phyloP scores from a whole-genome alignment of 75 land plant species.

The Cupressus sempervirens region DNA sequence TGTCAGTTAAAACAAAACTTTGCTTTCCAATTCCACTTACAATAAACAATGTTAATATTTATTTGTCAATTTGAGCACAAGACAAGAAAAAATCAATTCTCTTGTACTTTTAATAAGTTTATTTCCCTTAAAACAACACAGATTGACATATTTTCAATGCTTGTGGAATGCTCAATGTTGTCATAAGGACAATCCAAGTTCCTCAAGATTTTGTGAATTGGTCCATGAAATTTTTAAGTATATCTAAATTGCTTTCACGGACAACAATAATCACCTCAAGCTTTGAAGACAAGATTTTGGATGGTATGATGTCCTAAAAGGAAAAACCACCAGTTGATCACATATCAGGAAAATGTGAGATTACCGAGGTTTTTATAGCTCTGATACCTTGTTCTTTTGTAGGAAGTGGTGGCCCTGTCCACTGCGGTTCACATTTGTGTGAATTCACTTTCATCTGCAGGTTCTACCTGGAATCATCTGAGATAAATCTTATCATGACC shows the following conservation, averaged over 20 bases:
- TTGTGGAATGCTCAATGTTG: not conserved
- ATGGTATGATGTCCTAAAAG: not conserved
- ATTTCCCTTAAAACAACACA: too few species aligned
- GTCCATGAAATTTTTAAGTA: not conserved
- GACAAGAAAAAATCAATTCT: not conserved
- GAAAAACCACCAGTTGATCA: too few species aligned
- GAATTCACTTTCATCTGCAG: too few species aligned
- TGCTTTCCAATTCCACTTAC: not conserved
- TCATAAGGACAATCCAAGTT: not conserved
- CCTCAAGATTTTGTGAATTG: not conserved
- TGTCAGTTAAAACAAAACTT: not conserved
- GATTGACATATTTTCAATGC: not conserved
- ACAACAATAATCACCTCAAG: not conserved
- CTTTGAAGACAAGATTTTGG: not conserved
- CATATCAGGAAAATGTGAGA: too few species aligned
- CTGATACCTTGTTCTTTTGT: too few species aligned
- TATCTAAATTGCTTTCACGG: not conserved
- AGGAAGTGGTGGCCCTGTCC: too few species aligned
- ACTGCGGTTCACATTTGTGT: too few species aligned
- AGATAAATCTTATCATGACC: too few species aligned
- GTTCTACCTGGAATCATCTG: too few species aligned
- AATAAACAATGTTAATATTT: not conserved
- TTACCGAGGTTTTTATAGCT: too few species aligned
- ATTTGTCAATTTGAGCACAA: not conserved
- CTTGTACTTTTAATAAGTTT: not conserved